Evolutionary conservation across 257 asterid genomes (phyloP).

Genomic region (Cordia subcordata): DNA sequence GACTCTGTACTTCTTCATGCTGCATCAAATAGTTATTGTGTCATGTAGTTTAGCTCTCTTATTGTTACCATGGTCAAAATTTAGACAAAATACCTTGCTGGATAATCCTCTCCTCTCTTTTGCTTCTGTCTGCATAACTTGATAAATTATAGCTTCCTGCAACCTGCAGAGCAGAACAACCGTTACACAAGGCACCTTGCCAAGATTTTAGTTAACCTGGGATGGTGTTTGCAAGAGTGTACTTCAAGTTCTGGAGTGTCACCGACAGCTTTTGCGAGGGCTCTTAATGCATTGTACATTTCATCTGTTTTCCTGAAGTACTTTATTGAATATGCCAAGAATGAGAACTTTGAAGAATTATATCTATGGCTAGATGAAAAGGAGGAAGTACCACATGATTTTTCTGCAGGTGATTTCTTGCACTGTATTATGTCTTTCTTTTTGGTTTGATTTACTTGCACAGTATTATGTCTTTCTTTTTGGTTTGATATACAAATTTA

Average conservation of each 20-base stretch:
- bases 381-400: constrained; percentile 52
- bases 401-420: constrained; percentile 55
- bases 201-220: constrained; percentile 76
- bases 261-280: constrained; percentile 52
- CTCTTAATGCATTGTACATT: constrained; percentile 75
- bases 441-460: constrained; percentile 19
- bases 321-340: constrained; percentile 66
- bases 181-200: constrained; percentile 81
- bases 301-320: constrained; percentile 87
- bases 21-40: no score
- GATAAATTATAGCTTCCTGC: not conserved
- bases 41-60: no score
- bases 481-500: not conserved
- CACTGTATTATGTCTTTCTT: constrained; percentile 1
- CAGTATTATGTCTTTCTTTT: constrained; percentile 1
- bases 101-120: not conserved
- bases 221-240: constrained; percentile 90
- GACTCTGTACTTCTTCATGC: no score
- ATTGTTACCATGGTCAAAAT: no score
- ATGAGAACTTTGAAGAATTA: constrained; percentile 73
- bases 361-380: constrained; percentile 59
- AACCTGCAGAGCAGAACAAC: constrained; percentile 71
- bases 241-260: constrained; percentile 53
- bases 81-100: no score
- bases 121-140: no score